Evolutionary conservation across 2,329 filamentous ascomycete species (phyloP).

Genomic region (Cephalotrichum gorgonifer): DNA sequence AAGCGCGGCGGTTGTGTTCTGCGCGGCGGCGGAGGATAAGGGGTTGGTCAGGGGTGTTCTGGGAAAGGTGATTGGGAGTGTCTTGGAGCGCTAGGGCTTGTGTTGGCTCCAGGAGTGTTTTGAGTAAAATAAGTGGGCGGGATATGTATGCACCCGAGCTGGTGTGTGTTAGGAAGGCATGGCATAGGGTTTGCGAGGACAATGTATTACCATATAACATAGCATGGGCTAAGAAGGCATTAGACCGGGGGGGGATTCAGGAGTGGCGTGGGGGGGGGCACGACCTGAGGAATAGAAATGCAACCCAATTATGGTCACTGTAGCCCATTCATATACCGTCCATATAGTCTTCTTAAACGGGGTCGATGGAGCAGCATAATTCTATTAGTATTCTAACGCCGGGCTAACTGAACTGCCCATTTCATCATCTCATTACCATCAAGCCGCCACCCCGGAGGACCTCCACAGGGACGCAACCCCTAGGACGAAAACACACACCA

Average conservation of each 20-base stretch:
- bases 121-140: too few relatives aligned
- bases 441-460: not conserved
- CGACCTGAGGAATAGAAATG: too few relatives aligned
- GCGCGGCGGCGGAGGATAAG: slow-evolving; percentile 52
- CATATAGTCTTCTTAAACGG: too few relatives aligned
- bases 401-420: too few relatives aligned
- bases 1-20: slow-evolving; percentile 61
- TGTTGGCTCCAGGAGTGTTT: not conserved
- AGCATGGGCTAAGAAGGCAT: too few relatives aligned
- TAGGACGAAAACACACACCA: slow-evolving; percentile 67
- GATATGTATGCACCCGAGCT: too few relatives aligned
- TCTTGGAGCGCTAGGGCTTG: slow-evolving; percentile 26
- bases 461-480: slow-evolving; percentile 28
- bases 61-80: slow-evolving; percentile 45
- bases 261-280: too few relatives aligned
- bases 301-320: too few relatives aligned
- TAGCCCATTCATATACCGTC: not conserved
- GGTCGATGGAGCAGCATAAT: too few relatives aligned
- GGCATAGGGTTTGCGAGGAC: not conserved
- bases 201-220: not conserved
- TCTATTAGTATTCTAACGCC: too few relatives aligned
- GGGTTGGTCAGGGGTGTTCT: slow-evolving; percentile 57
- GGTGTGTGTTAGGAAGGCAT: too few relatives aligned
- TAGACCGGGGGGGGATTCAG: not conserved
- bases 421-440: too few relatives aligned